Evolutionary conservation across 371 early-diverging fungal genomes (phyloP).

Genomic region (Apophysomyces variabilis): DNA sequence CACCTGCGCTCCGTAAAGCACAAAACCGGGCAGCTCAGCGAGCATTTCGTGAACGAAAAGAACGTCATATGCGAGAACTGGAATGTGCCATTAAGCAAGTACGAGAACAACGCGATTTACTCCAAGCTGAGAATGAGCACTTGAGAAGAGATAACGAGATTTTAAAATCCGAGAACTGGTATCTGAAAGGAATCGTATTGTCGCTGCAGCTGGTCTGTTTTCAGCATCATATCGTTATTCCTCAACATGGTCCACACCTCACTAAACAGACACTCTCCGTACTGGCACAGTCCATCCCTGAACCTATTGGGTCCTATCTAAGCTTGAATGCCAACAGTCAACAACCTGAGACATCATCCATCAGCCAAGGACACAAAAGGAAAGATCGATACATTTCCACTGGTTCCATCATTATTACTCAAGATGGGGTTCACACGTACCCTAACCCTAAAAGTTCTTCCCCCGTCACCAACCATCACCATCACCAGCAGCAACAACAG

Average conservation of each 20-base stretch:
- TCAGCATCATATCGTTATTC: constrained; percentile 49
- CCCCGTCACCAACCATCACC: neutral
- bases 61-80: constrained; percentile 69
- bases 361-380: constrained; percentile 30
- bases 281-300: constrained; percentile 45
- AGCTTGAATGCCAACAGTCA: constrained; percentile 38
- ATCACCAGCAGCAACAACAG: constrained; percentile 4
- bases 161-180: constrained; percentile 67
- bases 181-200: constrained; percentile 58
- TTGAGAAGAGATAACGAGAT: constrained; percentile 56
- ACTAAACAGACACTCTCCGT: constrained; percentile 40
- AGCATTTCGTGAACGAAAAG: constrained; percentile 82
- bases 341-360: constrained; percentile 12
- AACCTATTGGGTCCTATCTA: constrained; percentile 42
- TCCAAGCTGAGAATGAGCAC: constrained; percentile 54
- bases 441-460: constrained; percentile 5
- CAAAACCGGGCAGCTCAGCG: constrained; percentile 86
- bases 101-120: constrained; percentile 55
- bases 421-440: constrained; percentile 27
- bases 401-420: constrained; percentile 41
- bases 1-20: constrained; percentile 75
- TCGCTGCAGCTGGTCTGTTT: constrained; percentile 57
- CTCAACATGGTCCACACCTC: constrained; percentile 46
- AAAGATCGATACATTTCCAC: constrained; percentile 33
- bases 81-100: constrained; percentile 70